Percentiles rank a stretch among this genome's conserved stretches.
phyloP scores from a whole-genome alignment of 805 yeast species.

The Barnettozyma wickerhamii region DNA sequence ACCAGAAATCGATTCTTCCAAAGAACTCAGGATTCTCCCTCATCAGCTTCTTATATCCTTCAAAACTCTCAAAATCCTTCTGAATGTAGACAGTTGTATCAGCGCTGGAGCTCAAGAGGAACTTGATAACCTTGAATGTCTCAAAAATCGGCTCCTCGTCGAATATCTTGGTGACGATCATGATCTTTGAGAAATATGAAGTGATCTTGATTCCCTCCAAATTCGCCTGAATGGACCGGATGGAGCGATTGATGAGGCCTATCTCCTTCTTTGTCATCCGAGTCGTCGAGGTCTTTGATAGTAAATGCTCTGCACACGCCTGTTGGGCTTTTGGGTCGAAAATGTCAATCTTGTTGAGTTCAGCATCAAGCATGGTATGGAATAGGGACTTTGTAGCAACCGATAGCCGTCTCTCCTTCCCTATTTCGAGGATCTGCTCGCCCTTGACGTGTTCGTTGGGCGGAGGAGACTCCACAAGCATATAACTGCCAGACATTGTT shows the following conservation, averaged over 20 bases:
- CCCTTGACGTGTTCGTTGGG: background rate
- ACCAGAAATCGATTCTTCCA: slow-evolving; percentile 22
- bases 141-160: slow-evolving; percentile 29
- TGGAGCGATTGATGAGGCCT: slow-evolving; percentile 25
- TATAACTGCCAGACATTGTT: background rate
- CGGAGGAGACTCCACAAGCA: background rate
- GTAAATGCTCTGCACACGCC: slow-evolving; percentile 15
- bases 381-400: slow-evolving; percentile 22
- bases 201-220: slow-evolving; percentile 27
- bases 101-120: slow-evolving; percentile 16
- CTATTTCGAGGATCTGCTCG: background rate
- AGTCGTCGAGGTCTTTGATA: slow-evolving; percentile 16
- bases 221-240: slow-evolving; percentile 28
- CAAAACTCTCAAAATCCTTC: slow-evolving; percentile 13
- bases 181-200: slow-evolving; percentile 22
- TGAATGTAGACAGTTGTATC: slow-evolving; percentile 21
- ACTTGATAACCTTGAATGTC: slow-evolving; percentile 21
- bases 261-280: slow-evolving; percentile 26
- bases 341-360: slow-evolving; percentile 23
- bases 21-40: slow-evolving; percentile 6
- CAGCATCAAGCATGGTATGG: slow-evolving; percentile 25
- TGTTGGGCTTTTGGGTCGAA: slow-evolving; percentile 17
- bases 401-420: slow-evolving; percentile 14
- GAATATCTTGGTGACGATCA: slow-evolving; percentile 28
- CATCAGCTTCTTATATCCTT: slow-evolving; percentile 7